Conservation (phyloP, 164 flowering plant species). For the Nelumbo lutea region DNA sequence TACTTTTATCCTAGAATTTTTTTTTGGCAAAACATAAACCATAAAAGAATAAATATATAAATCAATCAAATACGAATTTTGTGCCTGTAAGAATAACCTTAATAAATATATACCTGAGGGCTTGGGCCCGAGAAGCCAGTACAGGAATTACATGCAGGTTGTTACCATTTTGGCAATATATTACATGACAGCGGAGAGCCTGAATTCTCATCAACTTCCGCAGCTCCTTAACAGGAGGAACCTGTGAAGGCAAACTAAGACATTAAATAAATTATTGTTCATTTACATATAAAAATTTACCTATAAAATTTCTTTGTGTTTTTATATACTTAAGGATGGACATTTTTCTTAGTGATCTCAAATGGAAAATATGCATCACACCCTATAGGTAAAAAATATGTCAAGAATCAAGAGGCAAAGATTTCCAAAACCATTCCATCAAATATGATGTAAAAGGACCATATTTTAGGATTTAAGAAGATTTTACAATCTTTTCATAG, state of each 20-base stretch:
- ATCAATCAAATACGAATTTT: background rate
- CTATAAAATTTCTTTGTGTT: too few relatives aligned
- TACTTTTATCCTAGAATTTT: background rate
- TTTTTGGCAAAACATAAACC: background rate
- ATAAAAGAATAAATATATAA: too few relatives aligned
- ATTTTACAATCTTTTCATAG: background rate
- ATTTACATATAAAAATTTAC: background rate
- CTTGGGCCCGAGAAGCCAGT: conserved; percentile 93
- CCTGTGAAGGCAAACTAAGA: conserved; percentile 31
- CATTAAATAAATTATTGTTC: background rate
- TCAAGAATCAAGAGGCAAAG: background rate
- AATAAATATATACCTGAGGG: conserved; percentile 61
- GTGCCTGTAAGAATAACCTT: background rate
- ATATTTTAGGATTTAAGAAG: background rate
- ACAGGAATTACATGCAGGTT: conserved; percentile 84
- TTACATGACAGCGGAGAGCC: conserved; percentile 80
- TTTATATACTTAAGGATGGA: background rate
- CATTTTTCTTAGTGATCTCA: background rate
- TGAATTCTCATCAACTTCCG: conserved; percentile 81
- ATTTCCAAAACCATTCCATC: background rate
- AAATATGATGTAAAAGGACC: background rate
- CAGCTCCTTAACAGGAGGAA: conserved; percentile 75
- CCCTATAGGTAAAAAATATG: background rate
- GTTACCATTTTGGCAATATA: conserved; percentile 65
- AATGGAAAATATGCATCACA: background rate